Conservation (phyloP, 208 protist genomes). For the Trypanosomatidae sp. region DNA sequence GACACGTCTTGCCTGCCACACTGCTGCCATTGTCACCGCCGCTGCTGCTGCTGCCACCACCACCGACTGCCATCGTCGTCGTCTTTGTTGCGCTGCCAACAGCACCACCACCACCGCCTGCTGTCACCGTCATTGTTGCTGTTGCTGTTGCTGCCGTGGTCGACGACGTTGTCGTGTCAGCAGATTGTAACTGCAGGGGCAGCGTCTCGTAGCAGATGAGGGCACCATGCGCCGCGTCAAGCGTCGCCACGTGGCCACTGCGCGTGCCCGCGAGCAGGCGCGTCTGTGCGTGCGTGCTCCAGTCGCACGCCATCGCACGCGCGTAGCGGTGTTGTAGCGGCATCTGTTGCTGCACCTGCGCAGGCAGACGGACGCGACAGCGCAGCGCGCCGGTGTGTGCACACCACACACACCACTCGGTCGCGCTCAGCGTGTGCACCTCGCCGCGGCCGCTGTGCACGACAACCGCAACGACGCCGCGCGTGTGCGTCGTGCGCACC, state of each 20-base stretch:
- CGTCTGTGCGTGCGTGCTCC: conserved; percentile 36
- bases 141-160: no score
- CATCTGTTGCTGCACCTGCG: conserved; percentile 26
- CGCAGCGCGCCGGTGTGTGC: conserved; percentile 22
- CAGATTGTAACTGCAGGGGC: no score
- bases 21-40: no score
- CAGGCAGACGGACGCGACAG: conserved; percentile 18
- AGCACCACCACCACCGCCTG: no score
- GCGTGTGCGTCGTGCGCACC: no score
- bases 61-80: no score
- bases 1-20: no score
- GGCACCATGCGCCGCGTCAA: conserved; percentile 27
- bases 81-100: no score
- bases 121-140: no score
- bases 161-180: neutral
- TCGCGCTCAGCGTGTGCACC: conserved; percentile 58
- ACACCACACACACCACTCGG: conserved; percentile 50
- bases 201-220: conserved; percentile 38
- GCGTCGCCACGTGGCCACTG: conserved; percentile 39
- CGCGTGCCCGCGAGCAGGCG: conserved; percentile 50
- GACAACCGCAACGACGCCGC: conserved; percentile 15
- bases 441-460: conserved; percentile 12
- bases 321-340: conserved; percentile 20
- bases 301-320: conserved; percentile 26
- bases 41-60: no score